Conservation (phyloP, 305 asterid genomes). For the Lippia alba region DNA sequence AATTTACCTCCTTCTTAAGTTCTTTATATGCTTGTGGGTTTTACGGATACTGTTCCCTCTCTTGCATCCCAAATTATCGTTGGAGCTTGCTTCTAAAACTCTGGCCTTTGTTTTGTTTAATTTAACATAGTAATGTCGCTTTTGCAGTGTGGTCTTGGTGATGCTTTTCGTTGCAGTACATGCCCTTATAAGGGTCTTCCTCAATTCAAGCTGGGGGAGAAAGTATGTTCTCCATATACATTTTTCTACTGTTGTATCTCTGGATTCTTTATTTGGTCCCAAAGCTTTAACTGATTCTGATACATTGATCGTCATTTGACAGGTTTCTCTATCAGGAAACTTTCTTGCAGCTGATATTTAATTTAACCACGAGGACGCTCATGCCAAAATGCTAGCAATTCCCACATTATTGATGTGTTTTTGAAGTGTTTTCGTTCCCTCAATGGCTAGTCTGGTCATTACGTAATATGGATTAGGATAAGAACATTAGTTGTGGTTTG, state of each 20-base stretch:
- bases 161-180: slow-evolving; percentile 91
- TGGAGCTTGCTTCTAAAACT: slow-evolving; percentile 6
- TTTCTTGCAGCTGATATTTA: slow-evolving; percentile 80
- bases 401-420: neutral
- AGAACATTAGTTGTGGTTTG: neutral
- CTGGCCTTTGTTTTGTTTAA: neutral
- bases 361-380: slow-evolving; percentile 44
- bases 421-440: neutral
- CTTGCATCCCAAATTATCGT: slow-evolving; percentile 2
- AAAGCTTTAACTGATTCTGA: slow-evolving; percentile 4
- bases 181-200: slow-evolving; percentile 99
- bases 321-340: slow-evolving; percentile 70
- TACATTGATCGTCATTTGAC: slow-evolving; percentile 35
- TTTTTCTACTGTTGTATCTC: neutral
- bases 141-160: slow-evolving; percentile 93
- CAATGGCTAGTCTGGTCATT: slow-evolving; percentile 2
- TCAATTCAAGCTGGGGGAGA: slow-evolving; percentile 82
- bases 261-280: neutral
- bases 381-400: neutral
- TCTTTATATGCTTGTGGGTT: neutral
- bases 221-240: slow-evolving; percentile 48
- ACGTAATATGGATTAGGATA: slow-evolving; percentile 7
- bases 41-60: neutral
- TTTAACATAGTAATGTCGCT: slow-evolving; percentile 11
- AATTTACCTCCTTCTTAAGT: neutral